Evolutionary conservation across 2,329 filamentous ascomycete genomes (phyloP).

Genomic region (Fusarium nisikadoi): DNA sequence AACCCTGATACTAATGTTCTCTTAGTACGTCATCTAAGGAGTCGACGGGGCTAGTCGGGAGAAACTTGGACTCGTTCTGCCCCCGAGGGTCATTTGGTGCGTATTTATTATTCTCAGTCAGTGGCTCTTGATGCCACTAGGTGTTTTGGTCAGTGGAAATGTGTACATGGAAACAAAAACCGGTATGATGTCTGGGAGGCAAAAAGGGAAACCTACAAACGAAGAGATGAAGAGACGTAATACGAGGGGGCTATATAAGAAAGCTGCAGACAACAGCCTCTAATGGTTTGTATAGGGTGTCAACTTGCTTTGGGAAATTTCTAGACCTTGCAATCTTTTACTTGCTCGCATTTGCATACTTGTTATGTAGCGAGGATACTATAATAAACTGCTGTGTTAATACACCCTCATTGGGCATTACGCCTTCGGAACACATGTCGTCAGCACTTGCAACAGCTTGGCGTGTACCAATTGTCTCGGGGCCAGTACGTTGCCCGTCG

Average conservation of each 20-base stretch:
- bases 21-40: slow-evolving; percentile 56
- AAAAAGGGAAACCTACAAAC: slow-evolving; percentile 6
- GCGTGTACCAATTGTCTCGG: background rate
- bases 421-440: background rate
- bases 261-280: background rate
- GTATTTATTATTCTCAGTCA: slow-evolving; percentile 6
- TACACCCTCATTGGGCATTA: background rate
- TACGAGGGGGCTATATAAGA: slow-evolving; percentile 3
- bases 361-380: background rate
- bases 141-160: background rate
- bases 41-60: background rate
- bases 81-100: background rate
- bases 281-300: background rate
- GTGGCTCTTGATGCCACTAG: background rate
- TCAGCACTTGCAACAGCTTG: background rate
- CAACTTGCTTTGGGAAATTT: background rate
- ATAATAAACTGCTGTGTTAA: background rate
- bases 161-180: background rate
- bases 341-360: slow-evolving; percentile 7
- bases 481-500: background rate
- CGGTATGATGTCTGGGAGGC: background rate
- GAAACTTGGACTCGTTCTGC: background rate
- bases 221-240: slow-evolving; percentile 28
- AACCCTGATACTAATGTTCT: slow-evolving; percentile 22
- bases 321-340: slow-evolving; percentile 20